Percentiles rank a stretch among this genome's conserved stretches.
Evolutionary conservation across 2,329 filamentous ascomycete genomes (phyloP).

Genomic region (Huntiella moniliformis): DNA sequence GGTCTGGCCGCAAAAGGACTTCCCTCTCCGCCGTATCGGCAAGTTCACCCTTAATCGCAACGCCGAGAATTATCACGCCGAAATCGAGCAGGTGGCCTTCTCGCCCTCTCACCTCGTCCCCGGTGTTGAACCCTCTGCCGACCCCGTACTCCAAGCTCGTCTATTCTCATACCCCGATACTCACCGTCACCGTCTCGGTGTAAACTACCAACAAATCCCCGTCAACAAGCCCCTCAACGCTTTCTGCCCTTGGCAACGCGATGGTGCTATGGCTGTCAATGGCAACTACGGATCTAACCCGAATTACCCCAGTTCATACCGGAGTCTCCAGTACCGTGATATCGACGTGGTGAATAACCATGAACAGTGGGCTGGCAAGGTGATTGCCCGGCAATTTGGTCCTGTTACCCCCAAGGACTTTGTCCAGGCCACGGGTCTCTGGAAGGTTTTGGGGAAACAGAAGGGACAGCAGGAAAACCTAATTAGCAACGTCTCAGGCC

Average conservation of each 20-base stretch:
- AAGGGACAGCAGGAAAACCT: constrained; percentile 43
- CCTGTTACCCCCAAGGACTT: constrained; percentile 31
- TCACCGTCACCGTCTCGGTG: constrained; percentile 42
- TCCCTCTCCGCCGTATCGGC: constrained; percentile 42
- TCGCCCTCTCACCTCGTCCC: constrained; percentile 45
- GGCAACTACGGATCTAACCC: constrained; percentile 41
- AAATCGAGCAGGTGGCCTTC: constrained; percentile 51
- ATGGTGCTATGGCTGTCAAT: constrained; percentile 53
- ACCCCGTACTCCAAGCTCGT: constrained; percentile 41
- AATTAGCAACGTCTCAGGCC: constrained; percentile 37
- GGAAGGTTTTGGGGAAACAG: constrained; percentile 28
- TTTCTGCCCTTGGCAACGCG: constrained; percentile 53
- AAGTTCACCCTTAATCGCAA: constrained; percentile 47
- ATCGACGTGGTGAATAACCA: constrained; percentile 24
- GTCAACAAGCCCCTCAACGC: constrained; percentile 37
- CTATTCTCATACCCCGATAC: constrained; percentile 44
- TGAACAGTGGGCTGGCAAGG: constrained; percentile 29
- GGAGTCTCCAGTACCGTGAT: constrained; percentile 24
- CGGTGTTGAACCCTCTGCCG: constrained; percentile 41
- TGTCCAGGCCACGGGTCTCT: constrained; percentile 28
- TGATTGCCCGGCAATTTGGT: constrained; percentile 25
- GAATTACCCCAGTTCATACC: constrained; percentile 36
- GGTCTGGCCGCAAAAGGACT: constrained; percentile 45
- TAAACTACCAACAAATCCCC: constrained; percentile 46
- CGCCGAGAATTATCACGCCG: constrained; percentile 46